Base-by-base conservation (phyloP, 2,329 filamentous ascomycete species). In the Aspergillus awamori region DNA sequence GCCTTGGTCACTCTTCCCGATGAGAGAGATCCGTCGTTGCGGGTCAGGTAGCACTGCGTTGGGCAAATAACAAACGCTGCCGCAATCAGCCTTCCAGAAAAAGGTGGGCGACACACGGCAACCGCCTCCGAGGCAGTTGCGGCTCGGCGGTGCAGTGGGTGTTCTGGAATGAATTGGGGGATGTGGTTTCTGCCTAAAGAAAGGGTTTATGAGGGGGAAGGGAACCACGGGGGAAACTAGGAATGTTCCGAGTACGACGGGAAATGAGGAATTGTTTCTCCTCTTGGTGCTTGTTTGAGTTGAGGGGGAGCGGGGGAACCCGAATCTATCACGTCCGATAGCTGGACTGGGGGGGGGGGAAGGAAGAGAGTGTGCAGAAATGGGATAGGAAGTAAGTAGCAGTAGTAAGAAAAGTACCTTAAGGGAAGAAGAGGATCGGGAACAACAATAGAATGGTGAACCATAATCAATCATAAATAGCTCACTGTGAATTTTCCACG, bases 401-500 rank as follows among this genome's bases (percentile, higher is more conserved):
- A 20, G 11, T 26, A 47, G 54, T 15, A n/a, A 33, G 38, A 33
- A 30, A 43, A 55, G 51, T 17, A 26, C 39, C 39, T 49, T 24
- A 58, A 53, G 53, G 59, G 49, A 51, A 49, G 51, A 58, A 54
- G 58, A 26, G 58, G 57, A 59, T 48, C 30, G 51, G 57, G 56
- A 41, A 48, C 56, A 62, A 59, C 28, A 60, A 57, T 49, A 51
- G 26, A 24, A 36, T 36, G 33, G 11, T 36, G 30, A 55, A 38
- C 15, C 28, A 51, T 51, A 36, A 15, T 36, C 33, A 33, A 60
- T 49, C 48, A 58, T 49, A 51, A 48, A 41, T 43, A 41, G 41
- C 22, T 48, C 47, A 48, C n/a, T 26, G 24, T 20, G 62, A 65
- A 65, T 67, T 68, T 68, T 68, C 67, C 67, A 69, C 67, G 67